phyloP scores from a whole-genome alignment of 2,329 filamentous ascomycete species.

The Fonsecaea monophora region DNA sequence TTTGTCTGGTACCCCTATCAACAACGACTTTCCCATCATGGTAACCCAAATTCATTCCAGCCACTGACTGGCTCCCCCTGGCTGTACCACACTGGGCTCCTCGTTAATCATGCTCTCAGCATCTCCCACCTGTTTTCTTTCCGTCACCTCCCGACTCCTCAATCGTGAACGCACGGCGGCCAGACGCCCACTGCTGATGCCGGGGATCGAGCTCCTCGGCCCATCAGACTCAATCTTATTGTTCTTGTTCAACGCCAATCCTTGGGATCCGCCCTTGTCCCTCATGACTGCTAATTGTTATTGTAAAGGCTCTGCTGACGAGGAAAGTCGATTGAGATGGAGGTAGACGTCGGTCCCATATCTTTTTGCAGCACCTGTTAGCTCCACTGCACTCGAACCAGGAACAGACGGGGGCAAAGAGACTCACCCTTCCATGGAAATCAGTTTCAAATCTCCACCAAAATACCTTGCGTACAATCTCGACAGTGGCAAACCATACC shows the following conservation, averaged over 20 bases:
- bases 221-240: conserved; percentile 14
- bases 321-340: conserved; percentile 93
- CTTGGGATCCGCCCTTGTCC: conserved; percentile 54
- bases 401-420: conserved; percentile 5
- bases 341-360: conserved; percentile 99
- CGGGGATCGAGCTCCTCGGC: conserved; percentile 9
- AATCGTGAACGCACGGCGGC: conserved; percentile 72
- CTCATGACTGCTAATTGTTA: conserved; percentile 80
- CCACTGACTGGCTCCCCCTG: conserved; percentile 36
- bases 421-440: conserved; percentile 97
- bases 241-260: conserved; percentile 54
- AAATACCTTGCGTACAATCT: conserved; percentile 96
- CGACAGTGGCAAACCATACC: conserved; percentile 95
- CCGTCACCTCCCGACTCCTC: conserved; percentile 76
- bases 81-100: conserved; percentile 42
- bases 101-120: conserved; percentile 76
- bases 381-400: not conserved
- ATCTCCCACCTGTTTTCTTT: conserved; percentile 89
- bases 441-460: conserved; percentile 93
- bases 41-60: conserved; percentile 32
- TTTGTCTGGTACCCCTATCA: conserved; percentile 12
- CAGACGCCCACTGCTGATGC: conserved; percentile 44
- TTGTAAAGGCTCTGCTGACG: conserved; percentile 94
- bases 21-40: not conserved
- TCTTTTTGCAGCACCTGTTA: conserved; percentile 55